Evolutionary conservation across 2,329 filamentous ascomycete genomes (phyloP).

Genomic region (Colletotrichum trifolii): DNA sequence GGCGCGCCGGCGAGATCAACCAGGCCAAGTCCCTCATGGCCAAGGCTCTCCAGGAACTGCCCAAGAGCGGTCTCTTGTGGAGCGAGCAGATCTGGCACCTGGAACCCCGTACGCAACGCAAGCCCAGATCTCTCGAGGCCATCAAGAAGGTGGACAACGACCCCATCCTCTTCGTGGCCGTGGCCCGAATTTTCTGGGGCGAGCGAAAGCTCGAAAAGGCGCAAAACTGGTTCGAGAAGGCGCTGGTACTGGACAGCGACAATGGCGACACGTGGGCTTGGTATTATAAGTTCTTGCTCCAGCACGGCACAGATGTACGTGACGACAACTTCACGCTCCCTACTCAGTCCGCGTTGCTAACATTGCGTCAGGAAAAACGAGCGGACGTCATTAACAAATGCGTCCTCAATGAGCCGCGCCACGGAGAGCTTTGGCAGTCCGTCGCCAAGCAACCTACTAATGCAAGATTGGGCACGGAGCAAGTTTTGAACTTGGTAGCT

Average conservation of each 20-base stretch:
- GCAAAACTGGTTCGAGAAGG: slow-evolving; percentile 97
- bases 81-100: slow-evolving; percentile 95
- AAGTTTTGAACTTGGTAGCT: slow-evolving; percentile 84
- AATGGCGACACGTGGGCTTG: slow-evolving; percentile 95
- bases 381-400: slow-evolving; percentile 86
- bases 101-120: slow-evolving; percentile 90
- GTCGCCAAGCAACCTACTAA: slow-evolving; percentile 89
- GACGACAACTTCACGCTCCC: too few species aligned
- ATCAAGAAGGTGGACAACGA: slow-evolving; percentile 98
- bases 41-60: slow-evolving; percentile 89
- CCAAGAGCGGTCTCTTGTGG: slow-evolving; percentile 89
- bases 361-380: slow-evolving; percentile 74
- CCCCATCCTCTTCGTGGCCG: slow-evolving; percentile 86
- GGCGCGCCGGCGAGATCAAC: slow-evolving; percentile 82
- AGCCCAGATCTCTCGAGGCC: slow-evolving; percentile 89
- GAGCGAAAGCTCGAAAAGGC: slow-evolving; percentile 94
- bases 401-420: slow-evolving; percentile 83
- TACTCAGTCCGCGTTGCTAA: not conserved
- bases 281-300: slow-evolving; percentile 93
- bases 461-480: slow-evolving; percentile 78
- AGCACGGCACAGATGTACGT: slow-evolving; percentile 82
- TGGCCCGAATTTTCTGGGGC: slow-evolving; percentile 95
- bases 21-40: slow-evolving; percentile 96
- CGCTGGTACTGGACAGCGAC: slow-evolving; percentile 87
- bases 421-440: slow-evolving; percentile 92